A percentile compares a stretch with the other conserved stretches of the same genome.
Evolutionary conservation across 2,329 filamentous ascomycete genomes (phyloP).

Genomic region (Metarhizium brunneum): DNA sequence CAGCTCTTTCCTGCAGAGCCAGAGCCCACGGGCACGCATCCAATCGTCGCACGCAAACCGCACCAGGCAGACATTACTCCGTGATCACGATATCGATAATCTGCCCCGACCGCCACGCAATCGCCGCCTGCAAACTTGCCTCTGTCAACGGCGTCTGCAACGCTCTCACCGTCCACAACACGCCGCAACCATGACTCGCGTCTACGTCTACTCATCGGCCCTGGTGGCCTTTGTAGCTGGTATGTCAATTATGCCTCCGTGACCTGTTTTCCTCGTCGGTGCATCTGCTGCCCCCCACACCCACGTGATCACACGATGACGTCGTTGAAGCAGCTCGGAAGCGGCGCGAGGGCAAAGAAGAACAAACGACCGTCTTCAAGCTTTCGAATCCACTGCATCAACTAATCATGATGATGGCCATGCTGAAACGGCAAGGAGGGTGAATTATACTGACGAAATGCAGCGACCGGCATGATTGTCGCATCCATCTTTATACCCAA

Average conservation of each 20-base stretch:
- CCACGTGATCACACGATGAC: constrained; percentile 13
- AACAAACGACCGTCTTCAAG: not conserved
- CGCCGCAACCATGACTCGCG: constrained; percentile 30
- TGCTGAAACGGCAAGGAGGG: not conserved
- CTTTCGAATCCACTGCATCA: not conserved
- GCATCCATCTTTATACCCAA: constrained; percentile 58
- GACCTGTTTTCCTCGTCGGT: not conserved
- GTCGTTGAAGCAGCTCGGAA: constrained; percentile 6
- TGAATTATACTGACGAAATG: constrained; percentile 19
- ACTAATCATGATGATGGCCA: not conserved
- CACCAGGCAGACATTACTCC: not conserved
- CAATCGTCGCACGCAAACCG: not conserved
- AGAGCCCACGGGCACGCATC: too few relatives aligned
- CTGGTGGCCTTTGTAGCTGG: constrained; percentile 33
- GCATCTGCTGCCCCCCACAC: constrained; percentile 1
- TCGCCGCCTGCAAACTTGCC: not conserved
- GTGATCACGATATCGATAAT: not conserved
- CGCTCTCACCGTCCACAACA: not conserved
- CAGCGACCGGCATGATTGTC: constrained; percentile 64
- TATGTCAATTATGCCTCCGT: constrained; percentile 20
- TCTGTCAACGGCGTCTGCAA: not conserved
- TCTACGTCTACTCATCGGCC: constrained; percentile 31
- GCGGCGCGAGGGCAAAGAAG: not conserved
- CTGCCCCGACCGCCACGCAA: not conserved
- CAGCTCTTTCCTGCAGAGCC: too few relatives aligned